phyloP scores from a whole-genome alignment of 2,329 filamentous ascomycete species.

The Ascochyta lentis region DNA sequence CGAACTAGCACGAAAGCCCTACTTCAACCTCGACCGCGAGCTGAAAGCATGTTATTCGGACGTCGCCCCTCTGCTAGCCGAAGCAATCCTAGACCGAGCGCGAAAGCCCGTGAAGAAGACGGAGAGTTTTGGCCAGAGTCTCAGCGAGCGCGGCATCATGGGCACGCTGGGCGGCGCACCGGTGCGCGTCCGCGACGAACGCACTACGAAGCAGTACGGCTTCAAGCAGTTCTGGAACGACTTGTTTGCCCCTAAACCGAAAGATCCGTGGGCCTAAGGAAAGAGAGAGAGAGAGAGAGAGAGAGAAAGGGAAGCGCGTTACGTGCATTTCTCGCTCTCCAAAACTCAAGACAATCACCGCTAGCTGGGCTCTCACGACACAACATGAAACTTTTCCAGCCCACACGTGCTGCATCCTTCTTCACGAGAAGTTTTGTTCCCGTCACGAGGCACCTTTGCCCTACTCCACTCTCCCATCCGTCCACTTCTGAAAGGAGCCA shows the following conservation, averaged over 20 bases:
- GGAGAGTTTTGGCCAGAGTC: slow-evolving; percentile 43
- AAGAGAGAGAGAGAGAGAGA: neutral
- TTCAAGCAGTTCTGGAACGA: slow-evolving; percentile 91
- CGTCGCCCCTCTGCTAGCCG: slow-evolving; percentile 77
- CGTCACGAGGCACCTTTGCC: too few relatives aligned
- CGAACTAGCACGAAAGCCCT: slow-evolving; percentile 89
- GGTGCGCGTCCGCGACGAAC: slow-evolving; percentile 75
- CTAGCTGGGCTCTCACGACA: too few relatives aligned
- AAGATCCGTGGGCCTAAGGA: slow-evolving; percentile 8
- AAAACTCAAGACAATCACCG: too few relatives aligned
- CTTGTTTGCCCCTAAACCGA: slow-evolving; percentile 60
- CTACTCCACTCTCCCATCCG: too few relatives aligned
- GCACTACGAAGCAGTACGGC: slow-evolving; percentile 75
- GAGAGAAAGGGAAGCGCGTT: too few relatives aligned
- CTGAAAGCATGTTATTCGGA: slow-evolving; percentile 82
- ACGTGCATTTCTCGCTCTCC: too few relatives aligned
- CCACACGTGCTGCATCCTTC: too few relatives aligned
- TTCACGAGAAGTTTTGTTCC: too few relatives aligned
- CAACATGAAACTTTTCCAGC: too few relatives aligned
- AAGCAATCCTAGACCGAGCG: slow-evolving; percentile 75
- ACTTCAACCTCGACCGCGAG: slow-evolving; percentile 84
- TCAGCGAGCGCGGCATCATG: slow-evolving; percentile 62
- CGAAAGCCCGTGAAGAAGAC: slow-evolving; percentile 52
- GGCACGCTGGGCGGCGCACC: slow-evolving; percentile 64
- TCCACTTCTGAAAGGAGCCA: too few relatives aligned